Conservation (phyloP, 768 basidiomycete genomes). For the Phaffia australis region DNA sequence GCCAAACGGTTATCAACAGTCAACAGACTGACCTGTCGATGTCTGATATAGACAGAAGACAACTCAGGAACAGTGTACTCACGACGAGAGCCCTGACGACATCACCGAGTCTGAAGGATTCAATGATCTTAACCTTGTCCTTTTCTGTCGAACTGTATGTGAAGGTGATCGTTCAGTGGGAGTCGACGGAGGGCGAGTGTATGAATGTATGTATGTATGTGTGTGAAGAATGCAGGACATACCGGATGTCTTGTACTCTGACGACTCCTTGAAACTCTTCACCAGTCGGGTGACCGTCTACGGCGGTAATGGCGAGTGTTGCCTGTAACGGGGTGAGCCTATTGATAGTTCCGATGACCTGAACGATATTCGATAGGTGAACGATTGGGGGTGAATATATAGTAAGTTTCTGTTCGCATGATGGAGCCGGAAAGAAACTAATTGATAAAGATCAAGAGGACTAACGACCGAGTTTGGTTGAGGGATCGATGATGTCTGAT, state of each 20-base stretch:
- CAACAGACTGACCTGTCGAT: background rate
- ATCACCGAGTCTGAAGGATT: constrained; percentile 85
- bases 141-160: constrained; percentile 58
- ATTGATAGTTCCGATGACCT: constrained; percentile 66
- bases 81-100: constrained; percentile 79
- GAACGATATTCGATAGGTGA: background rate
- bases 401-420: background rate
- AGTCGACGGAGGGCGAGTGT: background rate
- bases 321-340: constrained; percentile 77
- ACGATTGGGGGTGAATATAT: background rate
- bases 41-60: background rate
- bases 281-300: constrained; percentile 69
- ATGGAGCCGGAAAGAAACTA: no score
- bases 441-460: background rate
- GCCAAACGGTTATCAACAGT: background rate
- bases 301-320: constrained; percentile 67
- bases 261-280: constrained; percentile 87
- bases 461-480: constrained; percentile 22
- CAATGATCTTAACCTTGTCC: constrained; percentile 75
- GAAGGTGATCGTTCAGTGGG: background rate
- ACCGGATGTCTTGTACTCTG: constrained; percentile 70
- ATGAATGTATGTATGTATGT: no score
- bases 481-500: constrained; percentile 12
- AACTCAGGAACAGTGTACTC: constrained; percentile 34
- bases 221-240: background rate